phyloP scores from a whole-genome alignment of 805 yeast genomes.

The Danielia oregonensis region DNA sequence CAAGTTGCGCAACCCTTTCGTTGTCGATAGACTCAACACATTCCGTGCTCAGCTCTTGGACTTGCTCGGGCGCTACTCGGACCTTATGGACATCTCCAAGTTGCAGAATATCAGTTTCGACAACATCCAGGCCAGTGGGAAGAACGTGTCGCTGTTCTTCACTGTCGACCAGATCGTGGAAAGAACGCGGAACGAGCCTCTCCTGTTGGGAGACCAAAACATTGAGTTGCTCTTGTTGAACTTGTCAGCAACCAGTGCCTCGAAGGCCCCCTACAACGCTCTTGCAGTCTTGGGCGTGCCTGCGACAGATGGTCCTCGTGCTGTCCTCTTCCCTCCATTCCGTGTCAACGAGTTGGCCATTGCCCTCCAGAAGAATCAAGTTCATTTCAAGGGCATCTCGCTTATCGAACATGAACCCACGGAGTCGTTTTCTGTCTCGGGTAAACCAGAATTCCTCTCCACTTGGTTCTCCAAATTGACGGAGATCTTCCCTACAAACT shows the following conservation, averaged over 20 bases:
- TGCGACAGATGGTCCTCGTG: conserved; percentile 19
- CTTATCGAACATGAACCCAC: conserved; percentile 10
- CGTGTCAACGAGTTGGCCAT: conserved; percentile 34
- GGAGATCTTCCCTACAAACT: conserved; percentile 28
- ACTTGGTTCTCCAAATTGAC: conserved; percentile 32
- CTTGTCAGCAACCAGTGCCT: conserved; percentile 14
- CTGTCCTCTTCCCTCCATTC: conserved; percentile 41
- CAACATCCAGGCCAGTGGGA: conserved; percentile 26
- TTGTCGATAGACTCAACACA: conserved; percentile 26
- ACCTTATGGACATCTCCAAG: conserved; percentile 12
- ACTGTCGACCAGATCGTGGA: conserved; percentile 33
- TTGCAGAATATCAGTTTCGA: conserved; percentile 34
- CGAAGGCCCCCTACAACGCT: conserved; percentile 16
- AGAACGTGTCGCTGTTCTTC: conserved; percentile 37
- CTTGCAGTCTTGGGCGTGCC: conserved; percentile 33
- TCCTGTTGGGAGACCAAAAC: conserved; percentile 15
- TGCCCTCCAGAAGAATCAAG: conserved; percentile 11
- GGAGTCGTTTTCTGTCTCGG: conserved; percentile 17
- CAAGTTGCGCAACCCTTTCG: conserved; percentile 36
- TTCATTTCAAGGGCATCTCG: conserved; percentile 15
- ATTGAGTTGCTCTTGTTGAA: conserved; percentile 36
- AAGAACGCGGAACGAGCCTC: conserved; percentile 23
- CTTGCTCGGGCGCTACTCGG: conserved; percentile 16
- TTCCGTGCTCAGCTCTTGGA: conserved; percentile 12
- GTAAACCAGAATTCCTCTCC: conserved; percentile 14